A percentile compares a stretch with the other conserved stretches of the same genome.
Evolutionary conservation across 495 filamentous ascomycete species (phyloP).

Genomic region (Annulohypoxylon maeteangense): DNA sequence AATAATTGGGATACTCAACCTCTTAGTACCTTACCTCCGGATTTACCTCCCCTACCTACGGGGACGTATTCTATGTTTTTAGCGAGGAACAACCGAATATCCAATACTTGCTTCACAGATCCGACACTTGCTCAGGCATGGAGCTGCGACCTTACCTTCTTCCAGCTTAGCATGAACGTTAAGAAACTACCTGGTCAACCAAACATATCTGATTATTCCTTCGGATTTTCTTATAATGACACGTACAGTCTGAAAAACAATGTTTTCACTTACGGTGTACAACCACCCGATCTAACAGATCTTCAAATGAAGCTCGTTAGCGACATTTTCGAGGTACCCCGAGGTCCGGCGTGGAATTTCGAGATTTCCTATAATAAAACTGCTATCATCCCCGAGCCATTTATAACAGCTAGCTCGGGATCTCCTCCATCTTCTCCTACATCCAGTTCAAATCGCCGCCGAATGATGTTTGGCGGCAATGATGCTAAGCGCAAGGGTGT

Average conservation of each 20-base stretch:
- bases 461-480: constrained; percentile 35
- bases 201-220: constrained; percentile 45
- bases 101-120: constrained; percentile 73
- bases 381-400: constrained; percentile 73
- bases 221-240: constrained; percentile 50
- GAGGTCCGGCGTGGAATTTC: constrained; percentile 83
- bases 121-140: constrained; percentile 71
- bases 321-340: constrained; percentile 66
- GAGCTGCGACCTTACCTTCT: constrained; percentile 66
- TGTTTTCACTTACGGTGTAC: constrained; percentile 74
- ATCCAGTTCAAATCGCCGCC: constrained; percentile 23
- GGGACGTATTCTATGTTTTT: constrained; percentile 73
- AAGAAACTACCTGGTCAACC: constrained; percentile 22
- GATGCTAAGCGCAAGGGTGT: constrained; percentile 60
- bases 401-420: constrained; percentile 47
- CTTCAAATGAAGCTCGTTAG: constrained; percentile 68
- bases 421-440: constrained; percentile 6
- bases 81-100: constrained; percentile 60
- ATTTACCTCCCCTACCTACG: constrained; percentile 68
- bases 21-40: constrained; percentile 65
- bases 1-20: constrained; percentile 73
- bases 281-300: constrained; percentile 68
- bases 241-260: constrained; percentile 49
- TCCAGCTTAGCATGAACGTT: constrained; percentile 50
- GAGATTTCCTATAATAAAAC: constrained; percentile 79